Conservation (phyloP, 169 alveolate genomes). For the Cryptosporidium viatorum region DNA sequence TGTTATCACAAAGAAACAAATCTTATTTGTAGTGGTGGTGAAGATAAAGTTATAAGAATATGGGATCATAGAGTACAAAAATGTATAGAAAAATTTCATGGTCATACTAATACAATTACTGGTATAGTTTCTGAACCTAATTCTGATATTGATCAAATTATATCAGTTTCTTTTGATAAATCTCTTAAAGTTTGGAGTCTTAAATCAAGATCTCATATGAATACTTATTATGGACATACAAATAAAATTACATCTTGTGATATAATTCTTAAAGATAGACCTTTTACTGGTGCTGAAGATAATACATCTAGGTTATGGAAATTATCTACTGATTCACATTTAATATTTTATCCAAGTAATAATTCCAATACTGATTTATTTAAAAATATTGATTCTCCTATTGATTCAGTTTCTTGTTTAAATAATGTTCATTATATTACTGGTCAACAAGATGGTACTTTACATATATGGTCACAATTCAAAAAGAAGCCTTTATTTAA, state of each 20-base stretch:
- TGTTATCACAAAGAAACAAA: conserved; percentile 64
- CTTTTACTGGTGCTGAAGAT: conserved; percentile 78
- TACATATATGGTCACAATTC: conserved; percentile 57
- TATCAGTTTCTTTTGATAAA: conserved; percentile 78
- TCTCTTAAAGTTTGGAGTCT: conserved; percentile 78
- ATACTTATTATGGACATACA: conserved; percentile 78
- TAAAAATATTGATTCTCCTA: conserved; percentile 30
- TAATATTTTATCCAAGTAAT: conserved; percentile 39
- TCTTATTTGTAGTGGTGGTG: conserved; percentile 79
- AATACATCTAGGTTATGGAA: conserved; percentile 78
- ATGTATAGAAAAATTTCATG: conserved; percentile 70
- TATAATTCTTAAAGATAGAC: conserved; percentile 75
- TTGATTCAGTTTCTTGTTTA: conserved; percentile 66
- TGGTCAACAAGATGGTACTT: conserved; percentile 57
- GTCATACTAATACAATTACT: conserved; percentile 77
- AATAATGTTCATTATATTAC: conserved; percentile 30
- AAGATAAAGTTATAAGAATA: conserved; percentile 74
- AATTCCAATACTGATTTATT: conserved; percentile 1
- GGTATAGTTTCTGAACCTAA: conserved; percentile 76
- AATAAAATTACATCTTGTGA: conserved; percentile 74
- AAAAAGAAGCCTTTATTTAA: conserved; percentile 51
- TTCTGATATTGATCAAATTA: conserved; percentile 57
- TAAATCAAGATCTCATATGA: conserved; percentile 65
- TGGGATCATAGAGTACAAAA: conserved; percentile 79
- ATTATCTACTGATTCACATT: conserved; percentile 66